Evolutionary conservation across 768 basidiomycete genomes (phyloP).

Genomic region (Saitozyma sp.): DNA sequence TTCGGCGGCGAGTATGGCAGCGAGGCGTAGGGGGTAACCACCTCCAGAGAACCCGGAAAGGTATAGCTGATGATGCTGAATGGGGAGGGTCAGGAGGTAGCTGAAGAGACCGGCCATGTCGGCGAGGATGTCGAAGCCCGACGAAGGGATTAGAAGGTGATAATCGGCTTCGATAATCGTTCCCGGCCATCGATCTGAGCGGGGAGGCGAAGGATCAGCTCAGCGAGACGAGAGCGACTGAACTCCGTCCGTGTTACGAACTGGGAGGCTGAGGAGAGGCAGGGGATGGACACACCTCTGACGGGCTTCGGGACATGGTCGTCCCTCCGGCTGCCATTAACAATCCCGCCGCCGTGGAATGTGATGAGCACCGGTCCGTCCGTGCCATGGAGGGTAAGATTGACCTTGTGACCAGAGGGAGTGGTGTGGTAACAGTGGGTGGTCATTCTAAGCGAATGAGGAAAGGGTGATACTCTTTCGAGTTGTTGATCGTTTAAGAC

Average conservation of each 20-base stretch:
- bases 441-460: background rate
- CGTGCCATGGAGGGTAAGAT: background rate
- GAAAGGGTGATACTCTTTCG: too few species aligned
- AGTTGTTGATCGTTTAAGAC: too few species aligned
- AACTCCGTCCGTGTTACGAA: background rate
- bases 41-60: conserved; percentile 15
- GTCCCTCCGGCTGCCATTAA: background rate
- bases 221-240: background rate
- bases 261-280: background rate
- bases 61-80: conserved; percentile 8
- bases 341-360: conserved; percentile 9
- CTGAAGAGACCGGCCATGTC: conserved; percentile 9
- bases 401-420: conserved; percentile 1
- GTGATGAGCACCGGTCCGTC: conserved; percentile 3
- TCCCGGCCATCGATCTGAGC: conserved; percentile 6
- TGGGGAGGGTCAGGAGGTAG: conserved; percentile 1
- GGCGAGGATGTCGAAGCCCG: conserved; percentile 7
- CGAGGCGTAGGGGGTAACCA: conserved; percentile 11
- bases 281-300: background rate
- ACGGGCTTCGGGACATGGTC: conserved; percentile 1
- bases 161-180: conserved; percentile 11
- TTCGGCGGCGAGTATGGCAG: conserved; percentile 3
- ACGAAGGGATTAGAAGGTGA: conserved; percentile 12
- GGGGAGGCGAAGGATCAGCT: background rate
- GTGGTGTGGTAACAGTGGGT: conserved; percentile 6